Conservation (phyloP, 2,329 filamentous ascomycete genomes). For the Decorospora gaudefroyi region DNA sequence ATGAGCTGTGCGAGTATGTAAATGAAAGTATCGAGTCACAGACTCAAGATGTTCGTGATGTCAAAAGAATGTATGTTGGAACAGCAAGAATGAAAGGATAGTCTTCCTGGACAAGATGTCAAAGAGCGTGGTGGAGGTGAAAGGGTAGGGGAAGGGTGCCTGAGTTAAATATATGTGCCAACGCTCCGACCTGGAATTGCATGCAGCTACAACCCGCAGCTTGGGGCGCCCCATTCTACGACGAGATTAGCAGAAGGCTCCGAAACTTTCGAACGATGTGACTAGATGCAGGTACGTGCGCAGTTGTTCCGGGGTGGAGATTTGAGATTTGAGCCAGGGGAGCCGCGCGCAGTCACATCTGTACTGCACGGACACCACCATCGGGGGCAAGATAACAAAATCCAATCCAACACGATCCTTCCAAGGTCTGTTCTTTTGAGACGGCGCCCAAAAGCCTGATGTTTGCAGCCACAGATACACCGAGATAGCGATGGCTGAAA, state of each 20-base stretch:
- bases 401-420: constrained; percentile 6
- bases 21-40: constrained; percentile 43
- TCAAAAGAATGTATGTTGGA: constrained; percentile 33
- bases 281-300: constrained; percentile 21
- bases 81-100: constrained; percentile 37
- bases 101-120: constrained; percentile 40
- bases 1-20: constrained; percentile 24
- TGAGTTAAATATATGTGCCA: constrained; percentile 30
- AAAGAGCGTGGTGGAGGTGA: constrained; percentile 14
- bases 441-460: constrained; percentile 1
- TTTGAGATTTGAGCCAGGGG: constrained; percentile 24
- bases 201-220: constrained; percentile 23
- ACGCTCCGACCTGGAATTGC: constrained; percentile 19
- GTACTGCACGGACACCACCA: constrained; percentile 16
- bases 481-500: constrained; percentile 9
- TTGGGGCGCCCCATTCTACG: constrained; percentile 15
- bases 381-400: constrained; percentile 29
- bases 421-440: constrained; percentile 5
- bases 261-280: constrained; percentile 15
- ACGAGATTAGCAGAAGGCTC: constrained; percentile 17
- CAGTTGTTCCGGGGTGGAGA: constrained; percentile 19
- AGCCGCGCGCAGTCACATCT: constrained; percentile 27
- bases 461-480: background rate
- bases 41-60: constrained; percentile 29
- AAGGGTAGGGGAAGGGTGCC: constrained; percentile 21